A percentile compares a stretch with the other conserved stretches of the same genome.
Conservation (phyloP, 257 asterid species). For the Knoxia roxburghii region DNA sequence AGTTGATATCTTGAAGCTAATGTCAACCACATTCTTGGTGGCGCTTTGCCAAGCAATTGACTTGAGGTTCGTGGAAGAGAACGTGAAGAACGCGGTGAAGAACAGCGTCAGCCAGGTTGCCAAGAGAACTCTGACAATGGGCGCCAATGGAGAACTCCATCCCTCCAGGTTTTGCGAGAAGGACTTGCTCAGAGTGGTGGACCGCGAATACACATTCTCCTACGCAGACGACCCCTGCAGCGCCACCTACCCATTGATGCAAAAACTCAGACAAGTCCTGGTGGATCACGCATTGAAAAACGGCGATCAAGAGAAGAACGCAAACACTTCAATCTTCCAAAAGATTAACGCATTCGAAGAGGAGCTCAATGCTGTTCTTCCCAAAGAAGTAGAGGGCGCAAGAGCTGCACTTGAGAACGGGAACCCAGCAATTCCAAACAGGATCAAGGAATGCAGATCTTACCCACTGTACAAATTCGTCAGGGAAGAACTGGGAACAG, state of each 20-base stretch:
- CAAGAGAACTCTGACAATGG: conserved; percentile 32
- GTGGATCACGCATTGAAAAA: conserved; percentile 42
- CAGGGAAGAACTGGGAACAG: conserved; percentile 56
- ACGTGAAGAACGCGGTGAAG: conserved; percentile 36
- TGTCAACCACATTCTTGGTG: conserved; percentile 37
- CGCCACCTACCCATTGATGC: conserved; percentile 38
- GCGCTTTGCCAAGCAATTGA: conserved; percentile 47
- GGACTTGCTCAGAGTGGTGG: conserved; percentile 41
- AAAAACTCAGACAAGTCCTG: conserved; percentile 38
- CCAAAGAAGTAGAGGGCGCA: conserved; percentile 51
- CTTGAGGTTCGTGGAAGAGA: conserved; percentile 43
- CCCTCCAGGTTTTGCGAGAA: conserved; percentile 46
- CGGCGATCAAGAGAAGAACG: conserved; percentile 36
- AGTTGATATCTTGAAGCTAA: conserved; percentile 39
- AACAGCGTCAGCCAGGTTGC: conserved; percentile 45
- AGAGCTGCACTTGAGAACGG: conserved; percentile 56
- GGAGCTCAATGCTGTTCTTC: conserved; percentile 30
- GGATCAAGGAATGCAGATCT: conserved; percentile 64
- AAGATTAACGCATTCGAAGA: conserved; percentile 41
- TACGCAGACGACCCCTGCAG: conserved; percentile 43
- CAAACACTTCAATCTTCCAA: conserved; percentile 39
- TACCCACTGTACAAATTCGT: conserved; percentile 71
- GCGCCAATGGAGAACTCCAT: conserved; percentile 41
- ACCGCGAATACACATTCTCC: conserved; percentile 36
- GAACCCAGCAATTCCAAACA: conserved; percentile 41